Conservation (phyloP, 192 early-diverging fungal species). For the Podila minutissima region DNA sequence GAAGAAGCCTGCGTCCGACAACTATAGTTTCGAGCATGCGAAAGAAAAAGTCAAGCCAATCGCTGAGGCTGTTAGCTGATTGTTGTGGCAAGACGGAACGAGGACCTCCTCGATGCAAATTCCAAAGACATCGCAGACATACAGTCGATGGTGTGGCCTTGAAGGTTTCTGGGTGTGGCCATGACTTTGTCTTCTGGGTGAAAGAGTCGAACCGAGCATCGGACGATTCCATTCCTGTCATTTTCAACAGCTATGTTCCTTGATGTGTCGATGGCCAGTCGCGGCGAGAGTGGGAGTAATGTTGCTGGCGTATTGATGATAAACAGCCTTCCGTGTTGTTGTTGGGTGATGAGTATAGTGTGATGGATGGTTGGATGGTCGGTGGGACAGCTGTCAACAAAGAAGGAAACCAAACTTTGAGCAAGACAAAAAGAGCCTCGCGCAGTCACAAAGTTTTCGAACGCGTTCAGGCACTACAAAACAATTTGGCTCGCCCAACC, state of each 20-base stretch:
- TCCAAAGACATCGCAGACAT: not conserved
- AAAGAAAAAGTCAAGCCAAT: not conserved
- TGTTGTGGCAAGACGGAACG: not conserved
- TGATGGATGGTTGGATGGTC: too few relatives aligned
- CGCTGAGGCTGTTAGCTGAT: not conserved
- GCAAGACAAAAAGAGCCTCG: too few relatives aligned
- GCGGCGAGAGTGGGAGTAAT: too few relatives aligned
- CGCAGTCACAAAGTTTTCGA: too few relatives aligned
- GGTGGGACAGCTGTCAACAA: too few relatives aligned
- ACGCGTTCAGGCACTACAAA: too few relatives aligned
- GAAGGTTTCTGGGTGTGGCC: not conserved
- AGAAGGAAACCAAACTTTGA: too few relatives aligned
- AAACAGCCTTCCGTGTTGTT: too few relatives aligned
- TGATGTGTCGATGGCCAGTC: too few relatives aligned
- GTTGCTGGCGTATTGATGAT: too few relatives aligned
- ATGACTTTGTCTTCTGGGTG: not conserved
- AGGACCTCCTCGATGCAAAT: not conserved
- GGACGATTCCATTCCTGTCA: conserved; percentile 2
- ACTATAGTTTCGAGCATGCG: conserved; percentile 4
- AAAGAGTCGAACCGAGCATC: conserved; percentile 10
- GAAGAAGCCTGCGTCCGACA: conserved; percentile 51
- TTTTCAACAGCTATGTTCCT: not conserved
- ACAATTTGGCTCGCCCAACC: too few relatives aligned
- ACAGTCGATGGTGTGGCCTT: conserved; percentile 20
- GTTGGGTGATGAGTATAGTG: too few relatives aligned